A percentile compares a stretch with the other conserved stretches of the same genome.
Evolutionary conservation across 805 yeast species (phyloP).

Genomic region (Yamadazyma tumulicola): DNA sequence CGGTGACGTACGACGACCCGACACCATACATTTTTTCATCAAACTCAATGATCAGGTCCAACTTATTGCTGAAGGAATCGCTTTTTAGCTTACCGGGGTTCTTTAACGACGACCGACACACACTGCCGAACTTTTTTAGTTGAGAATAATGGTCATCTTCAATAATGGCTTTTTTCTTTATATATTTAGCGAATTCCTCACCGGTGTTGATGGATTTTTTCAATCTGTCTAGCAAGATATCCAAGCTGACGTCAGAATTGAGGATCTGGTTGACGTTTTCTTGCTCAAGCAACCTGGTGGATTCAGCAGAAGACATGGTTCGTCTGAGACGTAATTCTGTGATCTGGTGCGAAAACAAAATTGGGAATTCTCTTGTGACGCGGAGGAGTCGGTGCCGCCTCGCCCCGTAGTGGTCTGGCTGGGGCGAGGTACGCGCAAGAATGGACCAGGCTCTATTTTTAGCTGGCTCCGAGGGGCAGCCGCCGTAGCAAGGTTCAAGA

Average conservation of each 20-base stretch:
- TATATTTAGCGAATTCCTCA: constrained; percentile 78
- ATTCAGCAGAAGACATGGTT: constrained; percentile 9
- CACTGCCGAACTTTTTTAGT: constrained; percentile 63
- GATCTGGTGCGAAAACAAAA: too few relatives aligned
- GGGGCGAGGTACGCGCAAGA: too few relatives aligned
- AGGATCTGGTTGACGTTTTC: constrained; percentile 47
- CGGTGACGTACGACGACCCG: constrained; percentile 71
- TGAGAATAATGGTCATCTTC: constrained; percentile 80
- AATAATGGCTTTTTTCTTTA: constrained; percentile 71
- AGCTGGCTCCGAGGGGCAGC: too few relatives aligned
- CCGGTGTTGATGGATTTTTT: constrained; percentile 79
- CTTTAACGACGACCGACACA: constrained; percentile 49
- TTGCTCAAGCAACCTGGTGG: constrained; percentile 10
- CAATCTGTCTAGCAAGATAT: constrained; percentile 63
- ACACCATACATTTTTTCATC: constrained; percentile 74
- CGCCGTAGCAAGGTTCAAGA: too few relatives aligned
- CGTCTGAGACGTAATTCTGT: too few relatives aligned
- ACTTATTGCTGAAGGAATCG: constrained; percentile 63
- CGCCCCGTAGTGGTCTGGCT: too few relatives aligned
- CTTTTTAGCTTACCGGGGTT: constrained; percentile 43
- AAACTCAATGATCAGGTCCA: constrained; percentile 67
- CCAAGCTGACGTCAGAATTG: constrained; percentile 73
- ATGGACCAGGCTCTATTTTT: too few relatives aligned
- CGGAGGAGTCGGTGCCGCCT: too few relatives aligned
- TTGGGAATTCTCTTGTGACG: too few relatives aligned